Conservation (phyloP, 2,329 filamentous ascomycete species). For the Pseudocercospora eumusae region DNA sequence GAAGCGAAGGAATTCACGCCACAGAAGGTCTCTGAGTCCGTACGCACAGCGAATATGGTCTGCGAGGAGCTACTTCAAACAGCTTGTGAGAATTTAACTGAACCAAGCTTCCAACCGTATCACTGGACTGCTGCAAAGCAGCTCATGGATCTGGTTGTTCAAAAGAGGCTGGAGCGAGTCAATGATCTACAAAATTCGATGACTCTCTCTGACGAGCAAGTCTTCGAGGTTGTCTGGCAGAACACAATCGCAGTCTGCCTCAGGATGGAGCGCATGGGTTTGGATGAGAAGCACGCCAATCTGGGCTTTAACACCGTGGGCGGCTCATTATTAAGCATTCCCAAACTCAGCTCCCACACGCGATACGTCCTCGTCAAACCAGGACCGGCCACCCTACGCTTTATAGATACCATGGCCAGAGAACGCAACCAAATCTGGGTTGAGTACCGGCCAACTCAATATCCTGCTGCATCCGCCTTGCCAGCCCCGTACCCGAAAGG, state of each 20-base stretch:
- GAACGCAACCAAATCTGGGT: conserved; percentile 40
- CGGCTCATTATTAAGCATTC: conserved; percentile 4
- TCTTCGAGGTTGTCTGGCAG: conserved; percentile 35
- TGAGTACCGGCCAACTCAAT: conserved; percentile 29
- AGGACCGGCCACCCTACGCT: conserved; percentile 34
- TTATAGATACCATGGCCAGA: conserved; percentile 42
- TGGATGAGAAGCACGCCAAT: conserved; percentile 27
- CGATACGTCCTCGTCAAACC: conserved; percentile 4
- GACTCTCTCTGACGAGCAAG: conserved; percentile 23
- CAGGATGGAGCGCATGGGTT: conserved; percentile 24
- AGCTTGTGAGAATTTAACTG: conserved; percentile 33
- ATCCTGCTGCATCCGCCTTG: conserved; percentile 34
- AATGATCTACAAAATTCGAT: conserved; percentile 23
- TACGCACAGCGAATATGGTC: conserved; percentile 38
- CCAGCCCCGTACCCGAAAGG: conserved; percentile 39
- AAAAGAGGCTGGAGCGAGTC: conserved; percentile 21
- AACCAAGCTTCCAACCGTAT: conserved; percentile 38
- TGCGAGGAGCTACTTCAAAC: conserved; percentile 38
- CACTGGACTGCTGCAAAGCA: conserved; percentile 23
- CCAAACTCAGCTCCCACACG: neutral
- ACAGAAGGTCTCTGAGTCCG: conserved; percentile 27
- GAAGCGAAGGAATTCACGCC: conserved; percentile 24
- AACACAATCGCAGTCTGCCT: conserved; percentile 30
- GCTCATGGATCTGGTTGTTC: conserved; percentile 24
- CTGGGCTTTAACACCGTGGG: conserved; percentile 22